These are phyloP conservation scores for Ogataea zsoltii DNA, from an alignment of 805 yeast species.

Conservation along the genomic window DNA sequence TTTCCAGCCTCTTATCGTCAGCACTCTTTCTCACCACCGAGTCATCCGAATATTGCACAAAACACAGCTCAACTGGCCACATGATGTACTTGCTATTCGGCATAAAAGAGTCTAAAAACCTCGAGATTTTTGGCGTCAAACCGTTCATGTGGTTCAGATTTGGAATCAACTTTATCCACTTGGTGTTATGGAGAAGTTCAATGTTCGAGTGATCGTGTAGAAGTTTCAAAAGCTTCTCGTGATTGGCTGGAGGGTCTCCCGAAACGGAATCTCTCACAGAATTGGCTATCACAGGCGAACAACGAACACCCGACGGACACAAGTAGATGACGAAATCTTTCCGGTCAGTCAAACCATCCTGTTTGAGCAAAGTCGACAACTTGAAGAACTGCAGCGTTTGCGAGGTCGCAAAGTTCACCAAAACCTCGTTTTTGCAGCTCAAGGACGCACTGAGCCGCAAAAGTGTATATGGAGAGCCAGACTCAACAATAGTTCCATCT, in stretches of 20 bases:
- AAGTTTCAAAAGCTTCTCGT: constrained; percentile 37
- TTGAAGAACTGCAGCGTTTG: constrained; percentile 21
- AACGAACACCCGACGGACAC: constrained; percentile 58
- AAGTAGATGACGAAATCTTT: constrained; percentile 44
- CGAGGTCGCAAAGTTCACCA: constrained; percentile 35
- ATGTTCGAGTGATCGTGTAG: constrained; percentile 38
- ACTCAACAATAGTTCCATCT: not conserved
- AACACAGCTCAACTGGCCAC: constrained; percentile 74
- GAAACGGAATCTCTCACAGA: constrained; percentile 37
- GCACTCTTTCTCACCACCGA: constrained; percentile 1
- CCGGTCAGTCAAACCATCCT: constrained; percentile 24
- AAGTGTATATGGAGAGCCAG: constrained; percentile 26
- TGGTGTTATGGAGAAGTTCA: constrained; percentile 7
- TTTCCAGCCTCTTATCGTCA: constrained; percentile 6
- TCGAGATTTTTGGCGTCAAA: constrained; percentile 61
- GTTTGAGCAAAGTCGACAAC: constrained; percentile 16
- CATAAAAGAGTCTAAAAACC: constrained; percentile 41
- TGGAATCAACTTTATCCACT: constrained; percentile 72
- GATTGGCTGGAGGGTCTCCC: constrained; percentile 44
- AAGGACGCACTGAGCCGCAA: constrained; percentile 50
- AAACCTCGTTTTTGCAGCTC: constrained; percentile 45
- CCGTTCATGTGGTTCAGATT: constrained; percentile 68
- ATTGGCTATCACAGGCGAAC: constrained; percentile 38
- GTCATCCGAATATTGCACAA: constrained; percentile 49
- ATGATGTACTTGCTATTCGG: constrained; percentile 53